A percentile compares a stretch with the other conserved stretches of the same genome.
phyloP scores from a whole-genome alignment of 2,329 filamentous ascomycete species.

The Fusarium concolor region DNA sequence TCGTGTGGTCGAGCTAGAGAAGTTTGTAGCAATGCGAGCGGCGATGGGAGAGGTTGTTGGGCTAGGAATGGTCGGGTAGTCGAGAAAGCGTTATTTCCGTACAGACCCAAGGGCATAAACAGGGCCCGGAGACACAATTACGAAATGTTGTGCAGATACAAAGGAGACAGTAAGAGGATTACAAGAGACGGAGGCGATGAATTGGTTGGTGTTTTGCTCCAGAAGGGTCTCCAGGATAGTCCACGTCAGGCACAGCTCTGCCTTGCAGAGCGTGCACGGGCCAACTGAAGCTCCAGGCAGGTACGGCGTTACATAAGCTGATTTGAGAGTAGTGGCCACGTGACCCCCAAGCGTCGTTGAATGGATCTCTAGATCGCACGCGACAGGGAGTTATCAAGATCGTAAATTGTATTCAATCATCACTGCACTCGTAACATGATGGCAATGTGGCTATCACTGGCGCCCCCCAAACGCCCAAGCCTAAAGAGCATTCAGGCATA shows the following conservation, averaged over 20 bases:
- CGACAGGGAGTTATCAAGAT: conserved; percentile 6
- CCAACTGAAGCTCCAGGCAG: conserved; percentile 43
- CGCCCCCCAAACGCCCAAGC: too few species aligned
- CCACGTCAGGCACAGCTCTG: conserved; percentile 62
- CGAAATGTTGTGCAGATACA: conserved; percentile 8
- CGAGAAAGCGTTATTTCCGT: conserved; percentile 33
- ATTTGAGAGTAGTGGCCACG: not conserved
- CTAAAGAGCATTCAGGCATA: not conserved
- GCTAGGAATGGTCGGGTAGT: conserved; percentile 27
- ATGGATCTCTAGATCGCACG: not conserved
- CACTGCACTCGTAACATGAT: not conserved
- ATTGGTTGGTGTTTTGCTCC: conserved; percentile 47
- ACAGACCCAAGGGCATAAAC: conserved; percentile 42
- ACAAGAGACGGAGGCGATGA: conserved; percentile 32
- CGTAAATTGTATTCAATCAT: not conserved
- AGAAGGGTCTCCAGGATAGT: conserved; percentile 49
- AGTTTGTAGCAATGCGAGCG: conserved; percentile 30
- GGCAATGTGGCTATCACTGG: too few species aligned
- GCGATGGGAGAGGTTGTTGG: conserved; percentile 34
- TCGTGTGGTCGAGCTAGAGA: conserved; percentile 35
- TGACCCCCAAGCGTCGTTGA: conserved; percentile 1
- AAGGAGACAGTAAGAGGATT: conserved; percentile 24
- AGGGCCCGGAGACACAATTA: conserved; percentile 20
- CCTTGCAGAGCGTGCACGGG: conserved; percentile 49
- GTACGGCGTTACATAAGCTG: conserved; percentile 39